Conservation (phyloP, 352 stramenopile species). For the Saprolegnia parasitica region DNA sequence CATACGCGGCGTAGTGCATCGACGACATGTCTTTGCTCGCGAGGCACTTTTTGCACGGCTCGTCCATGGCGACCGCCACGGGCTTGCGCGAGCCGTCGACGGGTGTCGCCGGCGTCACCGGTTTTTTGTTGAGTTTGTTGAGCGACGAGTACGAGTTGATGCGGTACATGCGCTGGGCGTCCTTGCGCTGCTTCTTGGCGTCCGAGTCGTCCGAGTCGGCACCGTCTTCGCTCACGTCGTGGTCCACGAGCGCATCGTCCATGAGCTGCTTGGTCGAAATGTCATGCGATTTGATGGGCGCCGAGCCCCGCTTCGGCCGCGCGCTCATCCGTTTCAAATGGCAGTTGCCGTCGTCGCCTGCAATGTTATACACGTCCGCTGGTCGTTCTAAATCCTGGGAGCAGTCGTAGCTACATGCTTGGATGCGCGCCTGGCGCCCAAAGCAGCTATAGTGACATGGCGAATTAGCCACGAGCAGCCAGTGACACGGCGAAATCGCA, state of each 20-base stretch:
- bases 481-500: too few species aligned
- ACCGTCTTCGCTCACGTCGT: constrained; percentile 46
- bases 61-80: neutral
- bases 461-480: too few species aligned
- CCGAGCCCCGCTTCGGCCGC: neutral
- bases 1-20: constrained; percentile 53
- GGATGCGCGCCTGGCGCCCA: too few species aligned
- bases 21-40: constrained; percentile 50
- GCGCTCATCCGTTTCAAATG: constrained; percentile 5
- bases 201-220: constrained; percentile 34
- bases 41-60: constrained; percentile 39
- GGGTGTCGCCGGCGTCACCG: constrained; percentile 28
- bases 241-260: constrained; percentile 54
- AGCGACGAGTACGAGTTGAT: constrained; percentile 66
- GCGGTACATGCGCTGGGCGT: constrained; percentile 38
- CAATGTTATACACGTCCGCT: too few species aligned
- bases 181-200: neutral
- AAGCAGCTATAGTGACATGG: too few species aligned
- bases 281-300: constrained; percentile 40
- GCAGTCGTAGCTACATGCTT: too few species aligned
- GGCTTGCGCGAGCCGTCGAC: neutral
- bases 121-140: constrained; percentile 47
- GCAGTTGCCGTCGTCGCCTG: too few species aligned
- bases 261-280: constrained; percentile 69
- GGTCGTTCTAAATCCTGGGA: too few species aligned